Percentiles rank a stretch among this genome's conserved stretches.
These are phyloP conservation scores for Lactarius deliciosus DNA, from an alignment of 768 basidiomycete species.

Conservation along the genomic window DNA sequence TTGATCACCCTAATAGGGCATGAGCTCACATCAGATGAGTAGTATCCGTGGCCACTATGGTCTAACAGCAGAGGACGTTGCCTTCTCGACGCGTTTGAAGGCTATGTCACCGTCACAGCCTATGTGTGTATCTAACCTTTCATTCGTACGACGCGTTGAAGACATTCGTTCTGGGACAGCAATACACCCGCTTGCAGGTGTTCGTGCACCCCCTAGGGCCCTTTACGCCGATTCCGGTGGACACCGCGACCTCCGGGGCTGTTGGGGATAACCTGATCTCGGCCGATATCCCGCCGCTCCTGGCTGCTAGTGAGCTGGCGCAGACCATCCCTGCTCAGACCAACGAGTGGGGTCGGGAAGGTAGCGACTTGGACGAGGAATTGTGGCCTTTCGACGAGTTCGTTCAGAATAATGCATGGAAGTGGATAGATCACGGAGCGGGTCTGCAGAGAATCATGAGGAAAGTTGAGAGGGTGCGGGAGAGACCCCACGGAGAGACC, in stretches of 20 bases:
- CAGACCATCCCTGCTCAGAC: constrained; percentile 53
- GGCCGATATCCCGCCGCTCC: constrained; percentile 44
- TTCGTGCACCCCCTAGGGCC: constrained; percentile 54
- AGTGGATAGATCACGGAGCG: constrained; percentile 57
- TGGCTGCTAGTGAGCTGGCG: constrained; percentile 38
- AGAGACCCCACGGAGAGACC: neutral
- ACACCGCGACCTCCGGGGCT: neutral
- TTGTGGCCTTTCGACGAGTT: constrained; percentile 68
- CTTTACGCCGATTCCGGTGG: constrained; percentile 36
- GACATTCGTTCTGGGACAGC: constrained; percentile 43
- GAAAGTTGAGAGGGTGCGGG: constrained; percentile 42
- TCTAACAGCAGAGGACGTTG: constrained; percentile 63
- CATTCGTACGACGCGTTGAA: neutral
- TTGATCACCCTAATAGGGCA: constrained; percentile 28
- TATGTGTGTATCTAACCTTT: constrained; percentile 46
- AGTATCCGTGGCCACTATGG: constrained; percentile 90
- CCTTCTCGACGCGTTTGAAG: constrained; percentile 82
- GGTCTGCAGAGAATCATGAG: constrained; percentile 40
- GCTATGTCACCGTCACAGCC: too few relatives aligned
- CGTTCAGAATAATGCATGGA: constrained; percentile 59
- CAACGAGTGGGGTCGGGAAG: constrained; percentile 61
- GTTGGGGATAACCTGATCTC: constrained; percentile 43
- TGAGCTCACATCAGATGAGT: constrained; percentile 58
- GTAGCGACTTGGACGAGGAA: constrained; percentile 47
- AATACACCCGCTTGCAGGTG: constrained; percentile 64